phyloP scores from a whole-genome alignment of 2,329 filamentous ascomycete species.

The Colletotrichum sublineola region DNA sequence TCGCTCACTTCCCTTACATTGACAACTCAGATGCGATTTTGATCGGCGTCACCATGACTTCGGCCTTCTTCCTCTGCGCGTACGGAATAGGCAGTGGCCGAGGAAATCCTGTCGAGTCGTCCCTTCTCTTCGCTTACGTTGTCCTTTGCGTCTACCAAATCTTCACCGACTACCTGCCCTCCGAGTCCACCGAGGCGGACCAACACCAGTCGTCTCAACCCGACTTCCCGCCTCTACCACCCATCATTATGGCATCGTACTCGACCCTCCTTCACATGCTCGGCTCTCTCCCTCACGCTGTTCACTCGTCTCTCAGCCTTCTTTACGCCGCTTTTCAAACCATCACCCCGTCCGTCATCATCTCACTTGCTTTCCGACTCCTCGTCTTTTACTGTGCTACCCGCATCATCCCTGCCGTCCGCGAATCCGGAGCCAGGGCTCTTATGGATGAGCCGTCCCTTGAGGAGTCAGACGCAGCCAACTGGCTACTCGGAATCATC shows the following conservation, averaged over 20 bases:
- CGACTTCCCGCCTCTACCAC: slow-evolving; percentile 96
- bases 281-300: slow-evolving; percentile 83
- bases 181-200: slow-evolving; percentile 69
- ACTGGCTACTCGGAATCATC: slow-evolving; percentile 82
- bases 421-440: slow-evolving; percentile 85
- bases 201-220: slow-evolving; percentile 70
- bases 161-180: slow-evolving; percentile 97
- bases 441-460: slow-evolving; percentile 87
- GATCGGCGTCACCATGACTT: slow-evolving; percentile 93
- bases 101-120: slow-evolving; percentile 76
- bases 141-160: slow-evolving; percentile 99
- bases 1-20: slow-evolving; percentile 93
- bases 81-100: slow-evolving; percentile 95
- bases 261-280: slow-evolving; percentile 89
- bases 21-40: slow-evolving; percentile 92
- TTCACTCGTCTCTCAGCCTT: slow-evolving; percentile 87
- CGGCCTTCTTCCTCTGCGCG: slow-evolving; percentile 90
- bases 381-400: slow-evolving; percentile 97
- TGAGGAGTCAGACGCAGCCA: slow-evolving; percentile 87
- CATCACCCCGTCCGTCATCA: slow-evolving; percentile 95
- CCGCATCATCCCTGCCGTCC: slow-evolving; percentile 93
- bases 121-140: slow-evolving; percentile 76
- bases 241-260: slow-evolving; percentile 98
- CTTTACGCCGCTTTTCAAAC: slow-evolving; percentile 93
- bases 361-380: slow-evolving; percentile 92